Base-by-base conservation (phyloP, 768 basidiomycete species). In the Dictyophora rubrovolvata region DNA sequence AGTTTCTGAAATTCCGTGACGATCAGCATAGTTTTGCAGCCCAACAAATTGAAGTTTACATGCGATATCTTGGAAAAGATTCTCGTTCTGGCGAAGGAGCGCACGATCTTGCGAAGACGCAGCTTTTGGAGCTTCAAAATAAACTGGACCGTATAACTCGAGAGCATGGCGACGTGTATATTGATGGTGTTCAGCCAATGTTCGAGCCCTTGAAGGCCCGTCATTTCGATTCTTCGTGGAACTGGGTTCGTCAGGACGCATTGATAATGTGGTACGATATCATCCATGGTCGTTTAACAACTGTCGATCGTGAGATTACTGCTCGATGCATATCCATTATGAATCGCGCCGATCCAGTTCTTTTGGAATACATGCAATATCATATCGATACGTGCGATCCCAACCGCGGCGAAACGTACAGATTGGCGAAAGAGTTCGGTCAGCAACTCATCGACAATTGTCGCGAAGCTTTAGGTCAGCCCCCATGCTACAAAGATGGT, bases 181-280 rank as follows among this genome's bases (percentile, higher is more conserved):
- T 98, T 61, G 87, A 94, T 34, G 96, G 96, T 48, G 94, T 98
- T 61, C 89, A 94, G 67, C 96, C 96, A 10, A 79, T 82, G 60
- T 99, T 99, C 72, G 91, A 95, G 67, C 86, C 90, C 1, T 78
- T 97, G 66, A 98, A 99, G 73, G 96, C 94, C 12, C 89, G 96
- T 50, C 93, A 87, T 69, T 98, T 99, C 77, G 94, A 98, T 69
- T 98, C 95, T 1, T 93, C 89, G 6, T 99, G 95, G 96, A 99
- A 99, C 69, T 99, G 96, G 96, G 95, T 88, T 49, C 86, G 95
- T 61, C 96, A 99, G 74, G 94, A 96, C 62, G 92, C 93, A 16
- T 77, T 98, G 23, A 76, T 92, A 61, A 94, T 99, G 92, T 98
- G 86, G 75, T 97, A 94, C 72, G 95, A 98, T 70, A 96, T 99